phyloP scores from a whole-genome alignment of 441 rosid genomes.

The Daphne laureola region DNA sequence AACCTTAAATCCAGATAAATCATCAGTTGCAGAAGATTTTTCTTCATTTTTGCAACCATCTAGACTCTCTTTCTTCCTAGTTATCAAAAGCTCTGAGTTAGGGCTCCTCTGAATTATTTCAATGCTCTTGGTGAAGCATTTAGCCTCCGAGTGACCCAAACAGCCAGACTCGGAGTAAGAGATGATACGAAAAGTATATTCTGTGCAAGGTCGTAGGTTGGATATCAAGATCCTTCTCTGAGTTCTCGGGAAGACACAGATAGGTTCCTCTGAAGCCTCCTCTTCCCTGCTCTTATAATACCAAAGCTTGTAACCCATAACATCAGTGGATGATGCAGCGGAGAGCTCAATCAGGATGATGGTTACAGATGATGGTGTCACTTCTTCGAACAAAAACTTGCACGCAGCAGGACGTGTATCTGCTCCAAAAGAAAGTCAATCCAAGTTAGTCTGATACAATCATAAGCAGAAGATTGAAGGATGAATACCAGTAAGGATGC shows the following conservation, averaged over 20 bases:
- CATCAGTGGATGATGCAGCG: constrained; percentile 27
- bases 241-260: constrained; percentile 49
- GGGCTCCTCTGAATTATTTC: constrained; percentile 52
- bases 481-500: constrained; percentile 2
- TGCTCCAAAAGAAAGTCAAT: constrained; percentile 31
- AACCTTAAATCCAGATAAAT: constrained; percentile 61
- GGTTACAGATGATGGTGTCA: constrained; percentile 53
- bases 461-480: constrained; percentile 3
- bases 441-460: constrained; percentile 9
- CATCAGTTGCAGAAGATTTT: constrained; percentile 24
- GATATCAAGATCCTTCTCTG: constrained; percentile 79
- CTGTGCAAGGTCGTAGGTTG: constrained; percentile 76
- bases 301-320: constrained; percentile 92
- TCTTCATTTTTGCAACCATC: constrained; percentile 32
- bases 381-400: constrained; percentile 83
- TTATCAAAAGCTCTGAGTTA: constrained; percentile 21
- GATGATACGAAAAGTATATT: constrained; percentile 71
- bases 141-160: constrained; percentile 80
- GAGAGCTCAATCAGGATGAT: constrained; percentile 66
- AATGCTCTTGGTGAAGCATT: constrained; percentile 79
- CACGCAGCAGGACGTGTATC: constrained; percentile 89
- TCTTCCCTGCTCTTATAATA: constrained; percentile 69
- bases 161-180: constrained; percentile 63
- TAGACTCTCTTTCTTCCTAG: constrained; percentile 30
- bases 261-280: constrained; percentile 43